These are phyloP conservation scores for Oryza longistaminata DNA, from an alignment of 176 grass and related monocot species.

Conservation along the genomic window DNA sequence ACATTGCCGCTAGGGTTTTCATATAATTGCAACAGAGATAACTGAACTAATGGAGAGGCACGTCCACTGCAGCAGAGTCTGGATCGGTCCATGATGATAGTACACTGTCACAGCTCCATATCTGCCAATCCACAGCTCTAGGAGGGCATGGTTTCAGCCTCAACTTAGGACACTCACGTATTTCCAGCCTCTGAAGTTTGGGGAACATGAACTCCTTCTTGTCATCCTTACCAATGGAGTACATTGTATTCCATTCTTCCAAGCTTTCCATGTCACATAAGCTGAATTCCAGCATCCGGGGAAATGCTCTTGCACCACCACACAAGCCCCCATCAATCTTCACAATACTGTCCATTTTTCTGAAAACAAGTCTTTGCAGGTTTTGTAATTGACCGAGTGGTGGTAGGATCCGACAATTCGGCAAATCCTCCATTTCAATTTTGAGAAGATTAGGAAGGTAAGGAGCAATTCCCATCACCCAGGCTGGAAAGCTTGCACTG, in stretches of 20 bases:
- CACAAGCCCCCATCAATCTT: not conserved
- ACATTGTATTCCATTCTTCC: not conserved
- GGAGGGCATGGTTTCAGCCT: no score
- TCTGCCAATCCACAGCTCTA: no score
- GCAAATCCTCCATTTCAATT: not conserved
- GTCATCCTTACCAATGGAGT: not conserved
- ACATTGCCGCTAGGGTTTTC: no score
- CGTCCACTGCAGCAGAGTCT: no score
- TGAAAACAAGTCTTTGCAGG: not conserved
- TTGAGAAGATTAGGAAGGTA: not conserved
- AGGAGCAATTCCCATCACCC: not conserved
- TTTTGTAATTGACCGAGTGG: slow-evolving; percentile 4
- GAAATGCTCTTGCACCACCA: slow-evolving; percentile 5
- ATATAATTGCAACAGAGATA: no score
- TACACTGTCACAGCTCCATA: no score
- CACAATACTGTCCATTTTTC: not conserved
- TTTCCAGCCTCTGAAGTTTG: not conserved
- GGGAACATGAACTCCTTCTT: not conserved
- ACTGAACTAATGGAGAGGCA: no score
- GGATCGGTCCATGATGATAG: no score
- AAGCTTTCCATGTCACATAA: not conserved
- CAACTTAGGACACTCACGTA: no score
- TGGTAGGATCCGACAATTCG: not conserved
- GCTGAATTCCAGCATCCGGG: not conserved
- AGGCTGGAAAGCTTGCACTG: not conserved